phyloP scores from a whole-genome alignment of 2,329 filamentous ascomycete genomes.

The Fusarium falciforme region DNA sequence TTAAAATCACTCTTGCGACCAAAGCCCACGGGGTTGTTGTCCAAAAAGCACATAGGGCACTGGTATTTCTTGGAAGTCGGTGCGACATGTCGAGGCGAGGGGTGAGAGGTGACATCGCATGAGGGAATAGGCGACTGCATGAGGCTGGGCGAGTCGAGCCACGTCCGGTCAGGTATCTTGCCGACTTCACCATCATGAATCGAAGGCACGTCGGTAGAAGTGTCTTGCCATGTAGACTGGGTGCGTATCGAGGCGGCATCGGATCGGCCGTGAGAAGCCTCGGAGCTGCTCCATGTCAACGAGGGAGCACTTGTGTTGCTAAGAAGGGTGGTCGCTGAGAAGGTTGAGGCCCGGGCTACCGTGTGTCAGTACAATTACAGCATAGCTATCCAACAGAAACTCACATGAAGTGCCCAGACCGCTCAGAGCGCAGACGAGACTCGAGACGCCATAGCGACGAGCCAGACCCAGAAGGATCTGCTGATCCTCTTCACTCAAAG shows the following conservation, averaged over 20 bases:
- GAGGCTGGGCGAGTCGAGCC: slow-evolving; percentile 54
- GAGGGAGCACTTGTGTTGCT: slow-evolving; percentile 56
- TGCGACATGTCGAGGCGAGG: slow-evolving; percentile 51
- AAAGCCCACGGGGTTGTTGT: slow-evolving; percentile 59
- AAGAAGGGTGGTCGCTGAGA: slow-evolving; percentile 54
- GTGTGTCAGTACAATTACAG: slow-evolving; percentile 22
- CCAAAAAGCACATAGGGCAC: slow-evolving; percentile 59
- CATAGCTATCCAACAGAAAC: slow-evolving; percentile 28
- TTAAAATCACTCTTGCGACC: slow-evolving; percentile 61
- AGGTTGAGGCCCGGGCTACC: slow-evolving; percentile 53
- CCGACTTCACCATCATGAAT: slow-evolving; percentile 50
- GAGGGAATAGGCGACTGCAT: slow-evolving; percentile 50
- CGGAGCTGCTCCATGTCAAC: slow-evolving; percentile 55
- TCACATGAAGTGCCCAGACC: slow-evolving; percentile 53
- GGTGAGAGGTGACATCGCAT: slow-evolving; percentile 50
- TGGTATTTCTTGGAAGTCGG: slow-evolving; percentile 57
- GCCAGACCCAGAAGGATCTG: slow-evolving; percentile 51
- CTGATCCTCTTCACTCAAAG: slow-evolving; percentile 54
- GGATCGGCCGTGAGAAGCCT: slow-evolving; percentile 53
- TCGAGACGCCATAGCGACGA: slow-evolving; percentile 53
- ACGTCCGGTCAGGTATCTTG: slow-evolving; percentile 51
- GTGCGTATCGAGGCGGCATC: slow-evolving; percentile 55
- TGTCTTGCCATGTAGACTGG: slow-evolving; percentile 53
- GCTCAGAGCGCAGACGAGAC: slow-evolving; percentile 51
- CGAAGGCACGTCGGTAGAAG: slow-evolving; percentile 47